phyloP scores from a whole-genome alignment of 495 filamentous ascomycete species.

The Monascus purpureus region DNA sequence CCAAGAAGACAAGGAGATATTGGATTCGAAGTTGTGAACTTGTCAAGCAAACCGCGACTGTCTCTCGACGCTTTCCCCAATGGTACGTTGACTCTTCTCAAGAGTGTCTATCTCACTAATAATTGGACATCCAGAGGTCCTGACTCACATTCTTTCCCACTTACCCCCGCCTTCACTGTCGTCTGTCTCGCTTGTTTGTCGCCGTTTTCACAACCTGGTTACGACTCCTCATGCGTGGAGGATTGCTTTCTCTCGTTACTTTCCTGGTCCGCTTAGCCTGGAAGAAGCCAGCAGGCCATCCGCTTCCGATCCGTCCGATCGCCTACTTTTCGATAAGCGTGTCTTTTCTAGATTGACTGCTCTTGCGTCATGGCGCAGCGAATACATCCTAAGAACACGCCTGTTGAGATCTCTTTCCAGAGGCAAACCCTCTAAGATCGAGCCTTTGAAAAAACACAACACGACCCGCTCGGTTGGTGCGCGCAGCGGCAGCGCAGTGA shows the following conservation, averaged over 20 bases:
- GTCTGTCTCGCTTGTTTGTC: slow-evolving; percentile 66
- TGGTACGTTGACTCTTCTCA: slow-evolving; percentile 38
- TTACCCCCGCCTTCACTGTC: slow-evolving; percentile 66
- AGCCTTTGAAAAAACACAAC: slow-evolving; percentile 34
- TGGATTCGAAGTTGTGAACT: slow-evolving; percentile 47
- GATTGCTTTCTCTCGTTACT: slow-evolving; percentile 77
- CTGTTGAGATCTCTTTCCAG: slow-evolving; percentile 64
- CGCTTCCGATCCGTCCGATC: slow-evolving; percentile 24
- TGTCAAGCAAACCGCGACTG: slow-evolving; percentile 32
- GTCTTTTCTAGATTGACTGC: slow-evolving; percentile 67
- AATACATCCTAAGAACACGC: slow-evolving; percentile 79
- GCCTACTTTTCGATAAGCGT: slow-evolving; percentile 48
- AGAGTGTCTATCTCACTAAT: slow-evolving; percentile 11
- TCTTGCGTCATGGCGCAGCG: slow-evolving; percentile 78
- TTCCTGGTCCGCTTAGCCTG: slow-evolving; percentile 53
- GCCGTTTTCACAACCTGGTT: slow-evolving; percentile 67
- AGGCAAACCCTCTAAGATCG: slow-evolving; percentile 55
- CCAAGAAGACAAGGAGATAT: slow-evolving; percentile 31
- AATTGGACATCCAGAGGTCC: slow-evolving; percentile 47
- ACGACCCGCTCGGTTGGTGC: slow-evolving; percentile 30
- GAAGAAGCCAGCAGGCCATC: slow-evolving; percentile 11
- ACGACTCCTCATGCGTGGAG: slow-evolving; percentile 86
- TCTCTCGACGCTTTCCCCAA: slow-evolving; percentile 63
- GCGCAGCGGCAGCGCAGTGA: slow-evolving; percentile 42
- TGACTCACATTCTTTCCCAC: slow-evolving; percentile 87